Evolutionary conservation across 1,139 yeast genomes (phyloP), one percentile per base, ranked within the genome.

Genomic region (Yamadazyma dendronema): DNA sequence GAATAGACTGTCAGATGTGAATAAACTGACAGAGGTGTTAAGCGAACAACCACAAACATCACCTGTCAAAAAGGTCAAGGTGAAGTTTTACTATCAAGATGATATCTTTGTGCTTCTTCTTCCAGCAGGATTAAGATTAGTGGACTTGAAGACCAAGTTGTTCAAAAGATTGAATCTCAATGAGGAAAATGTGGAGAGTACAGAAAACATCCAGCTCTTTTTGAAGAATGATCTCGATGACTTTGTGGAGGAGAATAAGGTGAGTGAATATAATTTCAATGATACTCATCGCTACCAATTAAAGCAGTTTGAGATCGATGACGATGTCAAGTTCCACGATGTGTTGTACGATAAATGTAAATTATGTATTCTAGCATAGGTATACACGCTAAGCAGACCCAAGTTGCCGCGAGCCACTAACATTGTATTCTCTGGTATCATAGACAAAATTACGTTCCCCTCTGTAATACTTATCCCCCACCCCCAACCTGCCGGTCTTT

Each of bases 61-160:
- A 32, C n/a, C 24, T 6, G 6, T 11, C 8, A 17, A 16, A 11
- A 72, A 65, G 60, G 79, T 66, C 48, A 92, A 81, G 66, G 84
- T 79, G 33, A 92, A 92, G 61, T 89, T 92, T 48, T 90, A 85
- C 59, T 86, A 81, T 54, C 82, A 82, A 42, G 96, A 89, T 51
- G 97, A 90, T 57, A 84, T 90, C 19, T 88, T 92, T 67, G 97
- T 96, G 7, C 72, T 92, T 39, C 70, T 87, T 40, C 77, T 92
- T 33, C 85, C 90, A 10, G 62, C 75, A 4, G 74, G 72, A 46
- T 77, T 83, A 34, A 65, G 81, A 4, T 69, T 84, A 39, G 66
- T 61, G 26, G 89, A 83, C 37, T 65, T 92, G 43, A 77, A 79
- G 51, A 65, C 70, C 23, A 78, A 83, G 52, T 76, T 90, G 37